Base-by-base conservation (phyloP, 1,284 basidiomycete species). In the Cryptococcus wingfieldii region DNA sequence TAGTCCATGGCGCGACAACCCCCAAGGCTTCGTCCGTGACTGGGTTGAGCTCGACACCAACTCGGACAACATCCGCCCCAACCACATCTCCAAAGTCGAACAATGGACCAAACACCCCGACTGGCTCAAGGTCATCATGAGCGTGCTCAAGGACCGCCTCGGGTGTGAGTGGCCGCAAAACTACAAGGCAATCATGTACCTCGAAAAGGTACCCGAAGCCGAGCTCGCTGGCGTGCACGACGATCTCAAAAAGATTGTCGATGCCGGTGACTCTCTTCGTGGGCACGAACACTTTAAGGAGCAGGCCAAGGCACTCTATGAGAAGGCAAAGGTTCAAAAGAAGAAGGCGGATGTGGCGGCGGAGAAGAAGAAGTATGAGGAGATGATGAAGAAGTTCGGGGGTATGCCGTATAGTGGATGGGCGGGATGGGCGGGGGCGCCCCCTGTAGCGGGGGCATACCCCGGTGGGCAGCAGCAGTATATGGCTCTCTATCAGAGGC, bases 81-180 rank as follows among this genome's bases (percentile, higher is more conserved):
- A 1, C 31, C 31, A 34, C 31, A 34, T 34, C 31, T 1, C 6
- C 31, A 34, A 34, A 34, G 10, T 34, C 31, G 31, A 34, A 34
- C 7, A 6, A 10, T 34, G 31, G 31, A 34, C 31, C 31, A 34
- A 34, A 2, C 31, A 34, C 10, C 31, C 31, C 31, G 31, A 34
- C 31, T 34, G 31, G 31, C 53, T 62, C 25, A 72, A 72, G 47
- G 53, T 67, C 50, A 69, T 75, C 42, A 58, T 71, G 59, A 66
- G 63, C 1, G 69, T 72, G 0, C 37, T 71, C 50, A 71, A 68
- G 49, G 48, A 34, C 28, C 69, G 73, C 19, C 61, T 74, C 14
- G 64, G 61, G 19, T 58, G 67, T 2, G 53, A 46, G 2, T 75
- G 73, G 73, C 73, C 73, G 3, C 67, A 67, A 64, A 69, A 70